Evolutionary conservation across 2,329 filamentous ascomycete genomes (phyloP).

Genomic region (Teratosphaeria pseudoeucalypti): DNA sequence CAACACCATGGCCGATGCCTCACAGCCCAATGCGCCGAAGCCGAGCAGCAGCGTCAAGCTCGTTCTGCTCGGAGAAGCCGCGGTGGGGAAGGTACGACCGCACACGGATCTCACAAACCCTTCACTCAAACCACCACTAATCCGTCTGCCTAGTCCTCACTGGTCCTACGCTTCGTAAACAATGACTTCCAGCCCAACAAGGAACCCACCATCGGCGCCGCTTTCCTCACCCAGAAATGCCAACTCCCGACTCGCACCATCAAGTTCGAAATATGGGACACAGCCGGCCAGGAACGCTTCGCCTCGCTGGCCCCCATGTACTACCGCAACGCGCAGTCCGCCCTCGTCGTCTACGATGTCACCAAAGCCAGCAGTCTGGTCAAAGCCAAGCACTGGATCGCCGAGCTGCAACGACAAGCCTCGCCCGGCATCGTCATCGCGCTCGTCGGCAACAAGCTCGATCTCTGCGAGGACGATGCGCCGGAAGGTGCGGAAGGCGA

Average conservation of each 20-base stretch:
- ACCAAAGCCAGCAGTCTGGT: conserved; percentile 91
- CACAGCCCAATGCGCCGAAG: conserved; percentile 57
- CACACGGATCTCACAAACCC: background rate
- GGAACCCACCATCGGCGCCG: conserved; percentile 97
- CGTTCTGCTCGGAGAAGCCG: conserved; percentile 91
- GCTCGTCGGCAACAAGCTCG: conserved; percentile 91
- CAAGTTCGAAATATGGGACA: conserved; percentile 80
- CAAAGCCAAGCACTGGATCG: conserved; percentile 98
- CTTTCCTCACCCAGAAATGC: conserved; percentile 98
- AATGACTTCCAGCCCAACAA: conserved; percentile 99
- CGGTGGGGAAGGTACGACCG: conserved; percentile 80
- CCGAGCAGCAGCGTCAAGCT: conserved; percentile 99
- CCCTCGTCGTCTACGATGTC: conserved; percentile 95
- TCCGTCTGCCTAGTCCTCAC: conserved; percentile 59
- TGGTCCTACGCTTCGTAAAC: conserved; percentile 97
- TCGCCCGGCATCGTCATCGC: conserved; percentile 95
- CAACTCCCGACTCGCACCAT: conserved; percentile 79
- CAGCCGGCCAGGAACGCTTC: conserved; percentile 93
- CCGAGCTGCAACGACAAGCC: conserved; percentile 90
- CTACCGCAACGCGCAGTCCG: conserved; percentile 96
- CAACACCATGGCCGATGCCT: conserved; percentile 55
- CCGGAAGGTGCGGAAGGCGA: conserved; percentile 32
- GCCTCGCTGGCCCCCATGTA: conserved; percentile 97
- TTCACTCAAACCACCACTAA: conserved; percentile 9
- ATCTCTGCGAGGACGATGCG: conserved; percentile 57